Percentiles rank a stretch among this genome's conserved stretches.
These are phyloP conservation scores for Apostasia ramifera DNA, from an alignment of 106 monocot species.

Conservation along the genomic window DNA sequence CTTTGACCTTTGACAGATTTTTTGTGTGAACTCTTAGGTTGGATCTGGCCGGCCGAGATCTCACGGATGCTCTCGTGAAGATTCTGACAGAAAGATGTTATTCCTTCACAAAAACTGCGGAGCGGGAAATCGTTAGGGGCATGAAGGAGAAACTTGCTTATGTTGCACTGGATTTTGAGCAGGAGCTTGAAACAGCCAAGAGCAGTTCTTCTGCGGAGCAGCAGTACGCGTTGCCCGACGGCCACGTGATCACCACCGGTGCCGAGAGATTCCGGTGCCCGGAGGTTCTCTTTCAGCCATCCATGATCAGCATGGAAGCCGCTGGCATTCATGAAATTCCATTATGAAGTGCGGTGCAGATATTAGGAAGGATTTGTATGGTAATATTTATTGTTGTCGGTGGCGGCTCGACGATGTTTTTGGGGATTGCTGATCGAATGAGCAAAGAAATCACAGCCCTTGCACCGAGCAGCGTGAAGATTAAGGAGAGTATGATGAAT, in stretches of 20 bases:
- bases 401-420: neutral
- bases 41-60: constrained; percentile 37
- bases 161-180: too few relatives aligned
- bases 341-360: constrained; percentile 17
- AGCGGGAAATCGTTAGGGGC: constrained; percentile 38
- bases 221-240: constrained; percentile 26
- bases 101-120: constrained; percentile 45
- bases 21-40: constrained; percentile 11
- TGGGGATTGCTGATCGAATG: too few relatives aligned
- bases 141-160: neutral
- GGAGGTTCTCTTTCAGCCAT: constrained; percentile 22
- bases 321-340: constrained; percentile 3
- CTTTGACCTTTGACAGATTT: too few relatives aligned
- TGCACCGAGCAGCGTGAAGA: too few relatives aligned
- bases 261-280: constrained; percentile 17
- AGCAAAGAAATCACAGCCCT: too few relatives aligned
- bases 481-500: too few relatives aligned
- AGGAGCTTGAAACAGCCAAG: too few relatives aligned
- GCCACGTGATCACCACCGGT: constrained; percentile 33
- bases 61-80: constrained; percentile 37
- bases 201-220: constrained; percentile 18
- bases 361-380: constrained; percentile 31
- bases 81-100: constrained; percentile 44
- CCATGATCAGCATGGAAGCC: constrained; percentile 27
- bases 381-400: constrained; percentile 4